A percentile compares a stretch with the other conserved stretches of the same genome.
Conservation (phyloP, 2,329 filamentous ascomycete species). For the Macrophomina pseudophaseolina region DNA sequence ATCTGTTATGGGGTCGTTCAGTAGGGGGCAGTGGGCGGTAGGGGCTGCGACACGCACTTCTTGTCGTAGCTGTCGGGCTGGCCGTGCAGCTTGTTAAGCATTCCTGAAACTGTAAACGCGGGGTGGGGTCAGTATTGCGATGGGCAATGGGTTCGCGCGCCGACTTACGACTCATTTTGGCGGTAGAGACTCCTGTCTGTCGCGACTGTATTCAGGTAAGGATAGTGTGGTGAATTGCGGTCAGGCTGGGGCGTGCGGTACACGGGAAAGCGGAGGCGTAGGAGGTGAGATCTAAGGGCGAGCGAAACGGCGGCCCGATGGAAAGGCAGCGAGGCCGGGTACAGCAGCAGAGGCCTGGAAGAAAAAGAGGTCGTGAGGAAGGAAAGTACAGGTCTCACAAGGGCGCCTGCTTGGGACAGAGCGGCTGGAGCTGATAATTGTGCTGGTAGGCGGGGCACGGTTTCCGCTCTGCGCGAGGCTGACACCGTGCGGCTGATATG, state of each 20-base stretch:
- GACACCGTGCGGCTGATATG: conserved; percentile 24
- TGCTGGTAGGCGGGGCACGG: conserved; percentile 26
- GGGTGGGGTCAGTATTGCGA: conserved; percentile 30
- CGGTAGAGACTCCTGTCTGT: conserved; percentile 21
- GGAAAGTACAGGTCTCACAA: conserved; percentile 23
- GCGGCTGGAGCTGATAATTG: conserved; percentile 25
- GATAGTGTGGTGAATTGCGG: conserved; percentile 36
- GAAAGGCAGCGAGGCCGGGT: conserved; percentile 1
- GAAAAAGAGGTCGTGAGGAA: conserved; percentile 9
- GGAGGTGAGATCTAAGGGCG: conserved; percentile 31
- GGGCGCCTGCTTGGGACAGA: conserved; percentile 11
- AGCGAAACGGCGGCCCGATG: conserved; percentile 28
- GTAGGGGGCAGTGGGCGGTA: conserved; percentile 21
- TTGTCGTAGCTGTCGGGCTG: conserved; percentile 99
- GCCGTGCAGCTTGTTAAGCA: conserved; percentile 94
- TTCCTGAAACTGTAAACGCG: conserved; percentile 71
- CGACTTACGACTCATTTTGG: conserved; percentile 43
- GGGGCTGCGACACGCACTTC: conserved; percentile 66
- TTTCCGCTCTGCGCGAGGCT: conserved; percentile 26
- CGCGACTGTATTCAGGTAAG: conserved; percentile 22
- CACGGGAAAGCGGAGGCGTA: conserved; percentile 37
- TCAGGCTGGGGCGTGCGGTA: conserved; percentile 38
- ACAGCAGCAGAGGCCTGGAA: conserved; percentile 13
- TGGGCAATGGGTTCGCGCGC: conserved; percentile 18
- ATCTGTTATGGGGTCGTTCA: conserved; percentile 54